Base-by-base conservation (phyloP, 139 green algal species). In the Chlorella sp. region DNA sequence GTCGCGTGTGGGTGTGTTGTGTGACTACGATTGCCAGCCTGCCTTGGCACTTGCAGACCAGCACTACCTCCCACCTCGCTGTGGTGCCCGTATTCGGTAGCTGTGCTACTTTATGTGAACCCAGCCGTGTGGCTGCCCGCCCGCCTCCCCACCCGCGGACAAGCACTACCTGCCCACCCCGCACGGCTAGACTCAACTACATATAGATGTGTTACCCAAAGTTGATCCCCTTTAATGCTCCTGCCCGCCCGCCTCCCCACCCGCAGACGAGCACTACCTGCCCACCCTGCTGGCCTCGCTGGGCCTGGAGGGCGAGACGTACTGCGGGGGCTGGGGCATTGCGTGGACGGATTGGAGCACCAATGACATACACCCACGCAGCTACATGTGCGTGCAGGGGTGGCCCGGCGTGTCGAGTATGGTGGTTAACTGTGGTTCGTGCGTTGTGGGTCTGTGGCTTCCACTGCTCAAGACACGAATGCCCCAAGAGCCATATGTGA, bases 231-330 rank as follows among this genome's bases (percentile, higher is more conserved):
- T 80, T 42, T 71, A 71, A 28, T 28, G 21, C 64, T 2, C 64
- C 64, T 79, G 42, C 48, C 26, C 36, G 0, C 69, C 28, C 81
- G 60, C 81, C 37, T 68, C 5, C 2, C 42, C 14, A 3, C 9
- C 30, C 34, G 5, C 75, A 80, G 75, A 85, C 24, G 68, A 90
- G 77, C 91, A 93, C 81, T 93, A 91, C 82, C 77, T 93, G 21
- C 79, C 91, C 81, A 91, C 88, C 19, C 83, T 93, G 71, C 68
- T 93, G 15, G 82, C 87, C 11, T 69, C 87, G 1, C 57, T 81
- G 82, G 87, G 86, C 21, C 86, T 81, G 80, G 34, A 84, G 40
- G 66, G 79, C 66, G 84, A 85, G 85, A 92, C 88, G n/a, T 82
- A 89, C 89, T 91, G 79, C 68, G 48, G 87, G 68, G 64, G 84